Evolutionary conservation across 345 rosid genomes (phyloP).

Genomic region (Moricandia moricandioides): DNA sequence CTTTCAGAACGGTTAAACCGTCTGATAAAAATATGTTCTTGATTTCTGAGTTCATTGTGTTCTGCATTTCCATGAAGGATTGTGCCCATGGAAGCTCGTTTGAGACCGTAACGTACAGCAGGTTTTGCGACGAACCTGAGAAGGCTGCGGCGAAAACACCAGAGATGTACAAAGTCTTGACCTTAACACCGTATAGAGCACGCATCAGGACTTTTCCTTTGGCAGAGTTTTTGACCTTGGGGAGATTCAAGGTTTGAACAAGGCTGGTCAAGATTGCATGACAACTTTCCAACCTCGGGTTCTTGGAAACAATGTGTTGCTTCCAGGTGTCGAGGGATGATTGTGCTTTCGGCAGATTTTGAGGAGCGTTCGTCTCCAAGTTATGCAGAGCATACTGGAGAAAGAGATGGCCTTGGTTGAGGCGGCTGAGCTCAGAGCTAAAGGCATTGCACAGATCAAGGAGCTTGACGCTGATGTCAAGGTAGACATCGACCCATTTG

Average conservation of each 20-base stretch:
- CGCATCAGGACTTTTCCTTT: conserved; percentile 40
- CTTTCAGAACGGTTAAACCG: conserved; percentile 34
- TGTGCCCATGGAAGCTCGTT: conserved; percentile 39
- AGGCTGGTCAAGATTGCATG: conserved; percentile 30
- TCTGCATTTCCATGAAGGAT: conserved; percentile 35
- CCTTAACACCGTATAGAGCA: conserved; percentile 40
- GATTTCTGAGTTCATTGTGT: conserved; percentile 32
- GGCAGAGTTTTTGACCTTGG: conserved; percentile 41
- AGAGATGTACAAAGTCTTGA: conserved; percentile 33
- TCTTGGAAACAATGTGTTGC: conserved; percentile 30
- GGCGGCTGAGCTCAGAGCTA: conserved; percentile 35
- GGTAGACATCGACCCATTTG: conserved; percentile 38
- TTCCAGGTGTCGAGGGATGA: conserved; percentile 36
- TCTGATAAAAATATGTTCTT: conserved; percentile 33
- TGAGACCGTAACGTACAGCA: conserved; percentile 29
- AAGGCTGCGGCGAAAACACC: conserved; percentile 40
- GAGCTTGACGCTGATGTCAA: conserved; percentile 37
- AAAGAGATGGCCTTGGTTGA: conserved; percentile 39
- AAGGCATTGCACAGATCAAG: conserved; percentile 41
- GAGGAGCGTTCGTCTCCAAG: conserved; percentile 24
- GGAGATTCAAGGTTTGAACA: conserved; percentile 34
- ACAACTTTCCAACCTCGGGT: conserved; percentile 32
- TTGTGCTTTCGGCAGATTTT: conserved; percentile 28
- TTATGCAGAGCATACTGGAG: conserved; percentile 38
- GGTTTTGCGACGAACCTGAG: conserved; percentile 35